A percentile compares a stretch with the other conserved stretches of the same genome.
Conservation (phyloP, 257 asterid species). For the Solanum piurae region DNA sequence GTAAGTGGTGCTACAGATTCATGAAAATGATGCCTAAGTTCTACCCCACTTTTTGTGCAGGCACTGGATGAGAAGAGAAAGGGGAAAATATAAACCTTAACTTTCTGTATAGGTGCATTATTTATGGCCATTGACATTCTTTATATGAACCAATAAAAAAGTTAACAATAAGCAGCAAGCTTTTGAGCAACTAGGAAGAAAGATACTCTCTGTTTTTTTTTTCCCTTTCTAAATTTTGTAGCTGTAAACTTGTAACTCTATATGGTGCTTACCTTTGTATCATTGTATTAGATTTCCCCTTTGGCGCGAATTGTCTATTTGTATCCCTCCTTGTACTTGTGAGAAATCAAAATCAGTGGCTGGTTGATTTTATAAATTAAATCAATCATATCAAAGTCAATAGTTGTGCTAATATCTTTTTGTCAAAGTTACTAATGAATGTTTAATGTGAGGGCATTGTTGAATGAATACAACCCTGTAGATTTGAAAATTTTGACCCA, state of each 20-base stretch:
- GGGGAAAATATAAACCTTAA: constrained; percentile 38
- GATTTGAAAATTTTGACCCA: not conserved
- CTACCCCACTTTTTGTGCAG: constrained; percentile 23
- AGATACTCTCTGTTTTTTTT: not conserved
- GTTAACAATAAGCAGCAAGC: constrained; percentile 2
- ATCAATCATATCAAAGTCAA: not conserved
- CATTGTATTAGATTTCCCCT: not conserved
- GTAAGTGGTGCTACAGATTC: not conserved
- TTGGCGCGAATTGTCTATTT: not conserved
- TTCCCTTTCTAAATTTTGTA: not conserved
- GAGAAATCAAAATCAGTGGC: not conserved
- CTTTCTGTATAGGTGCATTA: constrained; percentile 18
- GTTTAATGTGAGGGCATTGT: not conserved
- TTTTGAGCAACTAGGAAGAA: constrained; percentile 3
- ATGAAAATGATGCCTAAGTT: not conserved
- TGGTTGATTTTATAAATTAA: not conserved
- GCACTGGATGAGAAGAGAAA: constrained; percentile 83
- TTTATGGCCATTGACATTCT: constrained; percentile 49
- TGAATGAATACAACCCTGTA: not conserved
- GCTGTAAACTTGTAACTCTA: not conserved
- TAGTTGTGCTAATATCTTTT: not conserved
- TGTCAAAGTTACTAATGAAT: not conserved
- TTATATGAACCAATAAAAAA: constrained; percentile 22
- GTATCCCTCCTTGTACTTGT: not conserved
- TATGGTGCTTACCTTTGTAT: not conserved